Evolutionary conservation across 108 stramenopile genomes (phyloP).

Genomic region (Cyclotella kingstonii): DNA sequence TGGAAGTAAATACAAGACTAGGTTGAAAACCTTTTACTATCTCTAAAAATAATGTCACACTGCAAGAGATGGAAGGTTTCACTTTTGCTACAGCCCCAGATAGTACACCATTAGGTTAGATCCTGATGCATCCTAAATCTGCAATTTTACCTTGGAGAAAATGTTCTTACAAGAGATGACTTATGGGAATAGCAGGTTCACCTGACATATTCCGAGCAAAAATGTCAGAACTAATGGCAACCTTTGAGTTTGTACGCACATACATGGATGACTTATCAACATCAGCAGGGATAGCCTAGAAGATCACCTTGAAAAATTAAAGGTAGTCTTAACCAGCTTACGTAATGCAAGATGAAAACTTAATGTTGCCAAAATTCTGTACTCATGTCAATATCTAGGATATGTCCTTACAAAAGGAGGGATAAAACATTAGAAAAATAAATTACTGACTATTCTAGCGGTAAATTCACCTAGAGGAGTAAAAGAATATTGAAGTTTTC

Average conservation of each 20-base stretch:
- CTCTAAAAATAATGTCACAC: not conserved
- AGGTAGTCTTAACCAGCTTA: too few relatives aligned
- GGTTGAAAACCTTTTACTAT: not conserved
- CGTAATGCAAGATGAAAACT: too few relatives aligned
- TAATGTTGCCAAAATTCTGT: too few relatives aligned
- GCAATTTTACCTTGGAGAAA: not conserved
- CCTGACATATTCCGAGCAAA: not conserved
- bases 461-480: too few relatives aligned
- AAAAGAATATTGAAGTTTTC: too few relatives aligned
- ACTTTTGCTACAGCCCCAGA: not conserved
- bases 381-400: too few relatives aligned
- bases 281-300: too few relatives aligned
- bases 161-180: not conserved
- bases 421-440: too few relatives aligned
- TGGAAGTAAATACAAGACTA: not conserved
- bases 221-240: slow-evolving; percentile 1
- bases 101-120: not conserved
- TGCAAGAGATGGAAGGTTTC: not conserved
- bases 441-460: too few relatives aligned
- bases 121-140: not conserved
- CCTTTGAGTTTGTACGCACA: slow-evolving; percentile 1
- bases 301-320: too few relatives aligned
- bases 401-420: too few relatives aligned
- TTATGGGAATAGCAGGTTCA: not conserved
- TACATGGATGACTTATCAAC: slow-evolving; percentile 3